These are phyloP conservation scores for Nakazawaea populi DNA, from an alignment of 805 yeast genomes.

Conservation along the genomic window DNA sequence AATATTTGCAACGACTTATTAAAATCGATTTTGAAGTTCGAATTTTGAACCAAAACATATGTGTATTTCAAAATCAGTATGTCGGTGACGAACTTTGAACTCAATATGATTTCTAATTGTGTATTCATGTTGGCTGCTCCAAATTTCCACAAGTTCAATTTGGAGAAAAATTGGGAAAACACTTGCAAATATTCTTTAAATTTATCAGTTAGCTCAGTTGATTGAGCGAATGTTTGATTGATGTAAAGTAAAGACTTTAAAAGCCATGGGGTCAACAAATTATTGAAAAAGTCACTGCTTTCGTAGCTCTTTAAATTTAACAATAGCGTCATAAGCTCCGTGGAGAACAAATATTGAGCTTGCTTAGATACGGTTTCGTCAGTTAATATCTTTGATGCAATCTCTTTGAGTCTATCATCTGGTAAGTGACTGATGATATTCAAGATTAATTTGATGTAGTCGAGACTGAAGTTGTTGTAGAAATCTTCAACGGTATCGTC, in stretches of 20 bases:
- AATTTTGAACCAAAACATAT: slow-evolving; percentile 31
- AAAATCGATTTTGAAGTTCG: slow-evolving; percentile 31
- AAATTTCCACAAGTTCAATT: slow-evolving; percentile 28
- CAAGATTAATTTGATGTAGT: slow-evolving; percentile 2
- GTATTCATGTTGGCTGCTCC: slow-evolving; percentile 51
- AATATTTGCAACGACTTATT: slow-evolving; percentile 59
- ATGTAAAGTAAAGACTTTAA: slow-evolving; percentile 52
- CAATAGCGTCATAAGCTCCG: slow-evolving; percentile 4
- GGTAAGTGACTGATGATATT: not conserved
- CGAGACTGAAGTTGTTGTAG: not conserved
- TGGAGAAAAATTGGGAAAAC: slow-evolving; percentile 26
- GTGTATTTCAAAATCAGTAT: slow-evolving; percentile 40
- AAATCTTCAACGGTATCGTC: not conserved
- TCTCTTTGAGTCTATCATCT: not conserved
- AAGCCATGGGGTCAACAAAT: slow-evolving; percentile 38
- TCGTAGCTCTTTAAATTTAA: not conserved
- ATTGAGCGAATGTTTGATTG: slow-evolving; percentile 60
- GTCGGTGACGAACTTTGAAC: slow-evolving; percentile 39
- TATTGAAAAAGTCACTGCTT: not conserved
- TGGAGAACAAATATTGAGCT: slow-evolving; percentile 4
- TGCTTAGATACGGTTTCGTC: not conserved
- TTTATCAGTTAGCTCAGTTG: slow-evolving; percentile 19
- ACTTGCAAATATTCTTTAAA: slow-evolving; percentile 26
- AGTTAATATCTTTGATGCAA: not conserved
- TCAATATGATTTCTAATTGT: slow-evolving; percentile 58